Evolutionary conservation across 1,284 basidiomycete species (phyloP).

Genomic region (Pseudozyma thailandica): DNA sequence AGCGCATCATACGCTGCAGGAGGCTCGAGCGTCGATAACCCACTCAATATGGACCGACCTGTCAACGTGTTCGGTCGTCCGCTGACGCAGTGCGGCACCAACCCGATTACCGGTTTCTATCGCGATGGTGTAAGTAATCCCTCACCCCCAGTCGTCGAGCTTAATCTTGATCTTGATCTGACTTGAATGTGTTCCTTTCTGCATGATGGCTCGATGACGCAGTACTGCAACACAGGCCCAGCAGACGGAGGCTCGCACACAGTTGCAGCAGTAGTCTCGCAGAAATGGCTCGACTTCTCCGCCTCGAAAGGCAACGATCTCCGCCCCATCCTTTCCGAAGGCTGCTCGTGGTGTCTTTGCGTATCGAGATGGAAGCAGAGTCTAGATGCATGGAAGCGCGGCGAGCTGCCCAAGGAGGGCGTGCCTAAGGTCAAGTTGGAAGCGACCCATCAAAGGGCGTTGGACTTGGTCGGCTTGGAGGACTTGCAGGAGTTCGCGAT

Average conservation of each 20-base stretch:
- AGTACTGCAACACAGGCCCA: conserved; percentile 55
- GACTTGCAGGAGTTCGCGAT: conserved; percentile 41
- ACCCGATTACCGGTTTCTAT: conserved; percentile 56
- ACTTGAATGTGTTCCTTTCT: not conserved
- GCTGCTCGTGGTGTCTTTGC: conserved; percentile 59
- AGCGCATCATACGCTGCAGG: conserved; percentile 34
- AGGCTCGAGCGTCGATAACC: conserved; percentile 12
- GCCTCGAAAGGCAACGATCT: conserved; percentile 58
- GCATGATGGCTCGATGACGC: not conserved
- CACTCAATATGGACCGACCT: conserved; percentile 49
- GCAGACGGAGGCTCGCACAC: conserved; percentile 54
- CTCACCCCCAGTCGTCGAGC: no score
- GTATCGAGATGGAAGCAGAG: conserved; percentile 73
- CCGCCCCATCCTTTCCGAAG: conserved; percentile 45
- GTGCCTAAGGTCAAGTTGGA: conserved; percentile 54
- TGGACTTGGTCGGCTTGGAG: conserved; percentile 42
- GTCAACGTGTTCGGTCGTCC: conserved; percentile 52
- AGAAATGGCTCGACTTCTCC: conserved; percentile 51
- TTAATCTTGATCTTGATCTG: not conserved
- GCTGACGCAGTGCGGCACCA: conserved; percentile 46
- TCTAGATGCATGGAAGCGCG: conserved; percentile 79
- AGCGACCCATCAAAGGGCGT: conserved; percentile 47
- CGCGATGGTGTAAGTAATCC: conserved; percentile 45
- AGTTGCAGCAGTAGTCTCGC: conserved; percentile 52
- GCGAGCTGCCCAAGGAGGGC: conserved; percentile 75